Percentiles rank a stretch among this genome's conserved stretches.
These are phyloP conservation scores for Narthecium ossifragum DNA, from an alignment of 106 monocot species.

Conservation along the genomic window DNA sequence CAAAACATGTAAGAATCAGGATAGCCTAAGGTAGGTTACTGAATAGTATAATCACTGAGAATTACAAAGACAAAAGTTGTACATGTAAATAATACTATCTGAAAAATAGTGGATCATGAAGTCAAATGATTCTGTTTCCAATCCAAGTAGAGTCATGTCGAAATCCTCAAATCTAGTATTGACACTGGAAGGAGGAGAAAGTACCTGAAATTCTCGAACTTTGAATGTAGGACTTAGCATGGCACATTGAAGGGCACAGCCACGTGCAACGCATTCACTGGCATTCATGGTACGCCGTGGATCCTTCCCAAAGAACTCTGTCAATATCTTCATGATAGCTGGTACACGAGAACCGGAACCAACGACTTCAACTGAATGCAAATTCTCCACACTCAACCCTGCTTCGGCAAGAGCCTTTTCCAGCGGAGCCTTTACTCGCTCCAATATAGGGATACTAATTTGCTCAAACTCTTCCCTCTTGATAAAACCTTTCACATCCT, in stretches of 20 bases:
- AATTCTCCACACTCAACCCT: slow-evolving; percentile 25
- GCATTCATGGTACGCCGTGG: slow-evolving; percentile 82
- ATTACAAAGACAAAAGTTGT: background rate
- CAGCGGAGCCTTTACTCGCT: slow-evolving; percentile 50
- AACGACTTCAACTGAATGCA: slow-evolving; percentile 74
- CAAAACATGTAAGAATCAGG: background rate
- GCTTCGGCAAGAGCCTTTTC: slow-evolving; percentile 48
- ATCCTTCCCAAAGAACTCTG: slow-evolving; percentile 60
- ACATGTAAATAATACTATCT: background rate
- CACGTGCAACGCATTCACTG: slow-evolving; percentile 82
- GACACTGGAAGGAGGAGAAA: too few relatives aligned
- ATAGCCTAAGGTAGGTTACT: background rate
- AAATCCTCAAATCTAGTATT: too few relatives aligned
- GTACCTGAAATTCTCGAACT: slow-evolving; percentile 87
- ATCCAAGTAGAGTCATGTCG: background rate
- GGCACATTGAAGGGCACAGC: slow-evolving; percentile 83
- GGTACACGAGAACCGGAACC: slow-evolving; percentile 93
- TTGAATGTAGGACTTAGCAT: slow-evolving; percentile 83
- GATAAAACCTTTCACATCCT: slow-evolving; percentile 68
- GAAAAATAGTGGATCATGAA: background rate
- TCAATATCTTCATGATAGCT: slow-evolving; percentile 55
- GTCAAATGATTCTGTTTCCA: background rate
- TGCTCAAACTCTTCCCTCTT: slow-evolving; percentile 83
- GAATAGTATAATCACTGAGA: background rate
- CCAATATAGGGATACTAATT: slow-evolving; percentile 56